Conservation (phyloP, 768 basidiomycete species). For the Mycena venus region DNA sequence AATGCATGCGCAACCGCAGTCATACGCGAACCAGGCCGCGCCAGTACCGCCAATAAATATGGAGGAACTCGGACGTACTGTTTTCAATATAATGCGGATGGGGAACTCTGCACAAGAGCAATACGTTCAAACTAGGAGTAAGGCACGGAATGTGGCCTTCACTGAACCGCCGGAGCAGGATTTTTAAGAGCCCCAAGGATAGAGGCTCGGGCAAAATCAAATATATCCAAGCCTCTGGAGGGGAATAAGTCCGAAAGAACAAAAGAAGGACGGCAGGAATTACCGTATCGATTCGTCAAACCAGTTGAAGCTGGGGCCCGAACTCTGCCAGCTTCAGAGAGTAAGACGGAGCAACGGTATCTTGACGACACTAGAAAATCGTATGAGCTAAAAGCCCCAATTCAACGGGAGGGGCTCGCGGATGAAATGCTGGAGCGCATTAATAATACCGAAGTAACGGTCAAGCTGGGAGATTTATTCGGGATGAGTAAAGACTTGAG, state of each 20-base stretch:
- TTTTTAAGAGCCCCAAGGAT: constrained; percentile 21
- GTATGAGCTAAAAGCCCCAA: constrained; percentile 18
- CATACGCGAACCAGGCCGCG: not conserved
- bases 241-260: not conserved
- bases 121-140: constrained; percentile 7
- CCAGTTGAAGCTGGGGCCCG: not conserved
- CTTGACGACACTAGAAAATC: constrained; percentile 6
- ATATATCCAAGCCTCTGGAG: constrained; percentile 9
- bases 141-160: not conserved
- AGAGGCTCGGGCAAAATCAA: not conserved
- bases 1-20: not conserved
- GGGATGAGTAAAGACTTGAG: no score
- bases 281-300: not conserved
- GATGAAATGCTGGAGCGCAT: constrained; percentile 16
- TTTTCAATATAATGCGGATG: constrained; percentile 1
- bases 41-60: not conserved
- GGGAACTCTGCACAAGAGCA: not conserved
- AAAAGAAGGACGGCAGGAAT: not conserved
- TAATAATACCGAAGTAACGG: no score
- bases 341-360: not conserved
- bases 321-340: no score
- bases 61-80: constrained; percentile 15
- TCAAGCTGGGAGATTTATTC: no score
- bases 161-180: constrained; percentile 10
- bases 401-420: constrained; percentile 19